Evolutionary conservation across 2,329 filamentous ascomycete genomes (phyloP).

Genomic region (Xylariaceae sp.): DNA sequence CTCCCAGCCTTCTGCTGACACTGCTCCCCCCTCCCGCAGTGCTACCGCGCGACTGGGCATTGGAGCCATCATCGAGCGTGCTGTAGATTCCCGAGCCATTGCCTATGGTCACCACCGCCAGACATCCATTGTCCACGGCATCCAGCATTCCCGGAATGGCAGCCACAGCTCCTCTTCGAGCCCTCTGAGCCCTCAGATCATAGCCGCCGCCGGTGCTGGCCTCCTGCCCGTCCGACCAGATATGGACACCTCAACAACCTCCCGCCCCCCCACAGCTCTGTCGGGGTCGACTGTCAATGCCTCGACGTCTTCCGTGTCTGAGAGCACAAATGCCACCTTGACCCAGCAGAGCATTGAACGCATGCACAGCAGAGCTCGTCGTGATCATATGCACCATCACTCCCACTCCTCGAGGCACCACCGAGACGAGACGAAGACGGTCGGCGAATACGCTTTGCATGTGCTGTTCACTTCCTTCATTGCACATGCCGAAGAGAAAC

Average conservation of each 20-base stretch:
- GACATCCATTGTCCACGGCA: constrained; percentile 94
- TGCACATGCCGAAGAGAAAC: constrained; percentile 91
- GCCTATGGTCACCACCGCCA: constrained; percentile 87
- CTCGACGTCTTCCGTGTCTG: constrained; percentile 42
- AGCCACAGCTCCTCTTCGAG: constrained; percentile 79
- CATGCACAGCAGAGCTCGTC: constrained; percentile 63
- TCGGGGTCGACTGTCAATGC: constrained; percentile 40
- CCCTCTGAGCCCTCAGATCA: constrained; percentile 83
- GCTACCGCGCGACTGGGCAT: constrained; percentile 39
- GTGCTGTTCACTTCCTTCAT: constrained; percentile 97
- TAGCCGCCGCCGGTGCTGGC: constrained; percentile 62
- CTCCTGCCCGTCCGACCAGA: constrained; percentile 50
- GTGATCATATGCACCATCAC: constrained; percentile 70
- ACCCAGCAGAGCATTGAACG: constrained; percentile 54
- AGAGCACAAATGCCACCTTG: constrained; percentile 38
- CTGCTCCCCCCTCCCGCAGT: constrained; percentile 37
- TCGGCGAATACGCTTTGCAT: constrained; percentile 96
- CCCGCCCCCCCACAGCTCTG: constrained; percentile 46
- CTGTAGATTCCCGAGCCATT: constrained; percentile 52
- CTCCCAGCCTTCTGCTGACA: constrained; percentile 29
- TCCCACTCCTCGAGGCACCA: constrained; percentile 71
- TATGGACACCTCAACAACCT: constrained; percentile 36
- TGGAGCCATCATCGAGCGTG: constrained; percentile 45
- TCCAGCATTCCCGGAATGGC: constrained; percentile 87
- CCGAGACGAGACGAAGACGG: constrained; percentile 78